Evolutionary conservation across 2,329 filamentous ascomycete species (phyloP).

Genomic region (Cercospora janseana): DNA sequence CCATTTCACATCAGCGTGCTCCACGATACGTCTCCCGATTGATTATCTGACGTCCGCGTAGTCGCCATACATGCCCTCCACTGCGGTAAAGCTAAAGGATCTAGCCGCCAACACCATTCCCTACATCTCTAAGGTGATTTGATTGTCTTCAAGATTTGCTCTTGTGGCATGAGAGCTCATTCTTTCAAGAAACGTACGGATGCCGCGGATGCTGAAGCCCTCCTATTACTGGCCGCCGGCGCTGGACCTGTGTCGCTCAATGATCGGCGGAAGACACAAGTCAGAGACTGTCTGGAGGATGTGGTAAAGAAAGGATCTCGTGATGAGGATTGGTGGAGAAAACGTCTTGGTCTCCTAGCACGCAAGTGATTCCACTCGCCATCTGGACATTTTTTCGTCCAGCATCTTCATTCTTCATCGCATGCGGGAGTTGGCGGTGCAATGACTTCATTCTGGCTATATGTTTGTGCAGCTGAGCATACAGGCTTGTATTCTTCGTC

Average conservation of each 20-base stretch:
- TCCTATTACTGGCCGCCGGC: not conserved
- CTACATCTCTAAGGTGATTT: not conserved
- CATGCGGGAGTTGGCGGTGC: not conserved
- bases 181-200: not conserved
- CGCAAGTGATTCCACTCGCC: not conserved
- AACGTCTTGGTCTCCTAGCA: not conserved
- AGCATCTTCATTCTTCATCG: not conserved
- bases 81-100: not conserved
- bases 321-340: not conserved
- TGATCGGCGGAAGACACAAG: not conserved
- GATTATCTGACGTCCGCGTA: not conserved
- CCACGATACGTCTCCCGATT: no score
- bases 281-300: not conserved
- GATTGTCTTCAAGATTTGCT: not conserved
- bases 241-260: not conserved
- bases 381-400: not conserved
- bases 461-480: no score
- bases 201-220: not conserved
- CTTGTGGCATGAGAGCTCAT: not conserved
- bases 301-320: not conserved
- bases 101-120: not conserved
- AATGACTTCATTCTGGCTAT: not conserved
- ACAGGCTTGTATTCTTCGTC: no score
- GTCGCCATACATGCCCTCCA: not conserved
- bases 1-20: no score